Percentiles rank a stretch among this genome's conserved stretches.
phyloP scores from a whole-genome alignment of 306 rosid genomes.

The Rosa multiflora region DNA sequence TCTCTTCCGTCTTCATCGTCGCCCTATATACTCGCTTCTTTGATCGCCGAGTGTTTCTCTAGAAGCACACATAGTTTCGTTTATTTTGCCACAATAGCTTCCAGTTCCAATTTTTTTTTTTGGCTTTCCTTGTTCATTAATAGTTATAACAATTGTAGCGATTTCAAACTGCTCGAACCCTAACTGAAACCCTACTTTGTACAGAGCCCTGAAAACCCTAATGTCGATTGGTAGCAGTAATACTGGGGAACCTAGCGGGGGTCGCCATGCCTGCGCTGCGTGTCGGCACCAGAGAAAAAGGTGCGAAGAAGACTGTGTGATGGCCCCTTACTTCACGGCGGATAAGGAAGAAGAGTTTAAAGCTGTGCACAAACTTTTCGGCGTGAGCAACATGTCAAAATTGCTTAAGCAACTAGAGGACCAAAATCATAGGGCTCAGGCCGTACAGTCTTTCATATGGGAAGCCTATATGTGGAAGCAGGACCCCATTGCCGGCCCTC shows the following conservation, averaged over 20 bases:
- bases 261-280: conserved; percentile 18
- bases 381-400: conserved; percentile 19
- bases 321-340: conserved; percentile 23
- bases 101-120: background rate
- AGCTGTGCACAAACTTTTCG: conserved; percentile 16
- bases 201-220: background rate
- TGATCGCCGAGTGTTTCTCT: conserved; percentile 8
- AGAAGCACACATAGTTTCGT: background rate
- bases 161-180: background rate
- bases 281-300: conserved; percentile 29
- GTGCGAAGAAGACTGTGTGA: conserved; percentile 19
- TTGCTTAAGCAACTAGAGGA: background rate
- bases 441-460: conserved; percentile 24
- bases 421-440: background rate
- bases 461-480: conserved; percentile 25
- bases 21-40: background rate
- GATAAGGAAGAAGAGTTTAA: background rate
- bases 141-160: background rate
- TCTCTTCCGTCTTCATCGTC: conserved; percentile 18
- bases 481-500: conserved; percentile 19
- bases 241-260: background rate
- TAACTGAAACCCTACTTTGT: background rate
- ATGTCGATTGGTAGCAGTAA: background rate
- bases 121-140: background rate
- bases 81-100: background rate